phyloP scores from a whole-genome alignment of 371 early-diverging fungal genomes.

The Circinella umbellata region DNA sequence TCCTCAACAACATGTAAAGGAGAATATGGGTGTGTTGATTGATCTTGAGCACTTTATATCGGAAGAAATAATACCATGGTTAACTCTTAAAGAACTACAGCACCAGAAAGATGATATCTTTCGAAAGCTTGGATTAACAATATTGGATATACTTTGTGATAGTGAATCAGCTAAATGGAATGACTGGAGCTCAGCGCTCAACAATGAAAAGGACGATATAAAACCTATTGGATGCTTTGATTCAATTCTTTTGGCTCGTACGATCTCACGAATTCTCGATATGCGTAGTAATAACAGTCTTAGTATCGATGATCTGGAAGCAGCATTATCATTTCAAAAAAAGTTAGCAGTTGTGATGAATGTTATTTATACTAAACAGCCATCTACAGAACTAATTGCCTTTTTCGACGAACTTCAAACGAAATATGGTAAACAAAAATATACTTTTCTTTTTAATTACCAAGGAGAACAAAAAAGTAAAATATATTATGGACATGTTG shows the following conservation, averaged over 20 bases:
- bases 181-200: neutral
- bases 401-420: conserved; percentile 1
- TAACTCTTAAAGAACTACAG: neutral
- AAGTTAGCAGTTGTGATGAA: neutral
- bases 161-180: neutral
- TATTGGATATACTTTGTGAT: conserved; percentile 9
- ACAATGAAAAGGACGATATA: neutral
- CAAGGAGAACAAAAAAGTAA: conserved; percentile 8
- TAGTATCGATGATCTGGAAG: conserved; percentile 2
- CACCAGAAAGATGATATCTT: neutral
- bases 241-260: neutral
- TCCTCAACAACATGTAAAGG: neutral
- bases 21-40: neutral
- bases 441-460: neutral
- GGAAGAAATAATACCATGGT: neutral
- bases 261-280: neutral
- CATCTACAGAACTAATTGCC: neutral
- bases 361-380: neutral
- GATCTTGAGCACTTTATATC: neutral
- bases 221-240: neutral
- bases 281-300: neutral
- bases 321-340: neutral
- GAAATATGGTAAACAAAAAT: conserved; percentile 4
- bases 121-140: neutral
- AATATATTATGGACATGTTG: neutral